These are phyloP conservation scores for Favolaschia claudopus DNA, from an alignment of 768 basidiomycete genomes.

Conservation along the genomic window DNA sequence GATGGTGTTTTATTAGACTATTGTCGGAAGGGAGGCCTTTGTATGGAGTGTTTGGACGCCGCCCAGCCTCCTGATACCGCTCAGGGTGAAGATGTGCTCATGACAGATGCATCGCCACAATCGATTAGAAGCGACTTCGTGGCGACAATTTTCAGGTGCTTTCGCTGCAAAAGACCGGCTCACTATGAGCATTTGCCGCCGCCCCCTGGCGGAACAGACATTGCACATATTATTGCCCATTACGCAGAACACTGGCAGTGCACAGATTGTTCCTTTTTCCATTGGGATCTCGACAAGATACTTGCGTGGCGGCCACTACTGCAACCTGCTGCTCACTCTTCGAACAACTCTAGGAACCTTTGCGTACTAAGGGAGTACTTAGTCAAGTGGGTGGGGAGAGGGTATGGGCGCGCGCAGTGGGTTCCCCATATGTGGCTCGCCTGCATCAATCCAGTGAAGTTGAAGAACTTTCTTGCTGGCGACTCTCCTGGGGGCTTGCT, in stretches of 20 bases:
- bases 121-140: constrained; percentile 20
- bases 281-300: constrained; percentile 79
- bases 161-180: constrained; percentile 80
- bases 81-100: constrained; percentile 39
- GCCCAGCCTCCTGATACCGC: constrained; percentile 41
- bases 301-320: constrained; percentile 86
- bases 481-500: constrained; percentile 77
- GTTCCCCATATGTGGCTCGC: constrained; percentile 93
- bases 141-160: constrained; percentile 77
- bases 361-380: constrained; percentile 95
- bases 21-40: constrained; percentile 66
- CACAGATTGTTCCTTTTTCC: constrained; percentile 77
- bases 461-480: constrained; percentile 77
- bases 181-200: constrained; percentile 80
- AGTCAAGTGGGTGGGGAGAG: constrained; percentile 85
- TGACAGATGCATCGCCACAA: constrained; percentile 41
- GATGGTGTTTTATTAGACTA: neutral
- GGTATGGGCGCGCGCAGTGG: constrained; percentile 85
- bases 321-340: constrained; percentile 44
- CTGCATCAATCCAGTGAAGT: constrained; percentile 64
- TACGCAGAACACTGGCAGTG: constrained; percentile 80
- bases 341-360: constrained; percentile 61
- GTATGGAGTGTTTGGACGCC: constrained; percentile 74
- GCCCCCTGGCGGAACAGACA: constrained; percentile 46
- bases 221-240: constrained; percentile 58